Evolutionary conservation across 1,139 yeast genomes (phyloP), one percentile per base, ranked within the genome.

Genomic region (Geotrichum aggregatum): DNA sequence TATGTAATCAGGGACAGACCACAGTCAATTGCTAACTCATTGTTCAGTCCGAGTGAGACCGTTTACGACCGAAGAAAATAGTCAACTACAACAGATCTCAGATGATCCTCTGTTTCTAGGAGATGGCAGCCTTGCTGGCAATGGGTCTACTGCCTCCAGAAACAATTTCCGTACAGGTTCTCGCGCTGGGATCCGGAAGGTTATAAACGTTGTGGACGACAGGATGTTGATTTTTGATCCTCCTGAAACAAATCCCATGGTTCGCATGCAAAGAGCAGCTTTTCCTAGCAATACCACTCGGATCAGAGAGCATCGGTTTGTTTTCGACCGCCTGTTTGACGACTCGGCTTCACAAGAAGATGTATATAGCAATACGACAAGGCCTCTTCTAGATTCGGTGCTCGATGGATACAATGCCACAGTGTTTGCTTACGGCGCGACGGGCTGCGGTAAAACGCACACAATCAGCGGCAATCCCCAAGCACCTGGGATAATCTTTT

Each of bases 391-490:
- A 6, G 89, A 83, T 57, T 78, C 84, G 40, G 82, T 88, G 0
- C 67, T 91, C 44, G 95, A 86, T 58, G 97, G 97, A 0, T 87
- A 74, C 67, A 88, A 91, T 67, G 84, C 95, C 4, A 89, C 97
- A 0, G 89, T 91, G 0, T 92, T 92, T 72, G 98, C 98, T 1
- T 92, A 92, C 65, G 98, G 98, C 1, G 96, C 96, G 26, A 89
- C 98, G 0, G 98, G 98, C 0, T 92, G 98, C 67, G 98, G 98
- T n/a, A 91, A 91, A 66, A 89, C 98, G 0, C 89, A 85, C 65
- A 91, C 98, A 0, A 87, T 91, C 42, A 79, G 84, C 67, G 96
- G 98, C 0, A 78, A 82, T 0, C 76, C 82, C 0, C 76, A 77
- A 1, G 71, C 78, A 35, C 96, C 96, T 0, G 98, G 96, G 0